Base-by-base conservation (phyloP, 768 basidiomycete species). In the Neoboletus brunneissimus region DNA sequence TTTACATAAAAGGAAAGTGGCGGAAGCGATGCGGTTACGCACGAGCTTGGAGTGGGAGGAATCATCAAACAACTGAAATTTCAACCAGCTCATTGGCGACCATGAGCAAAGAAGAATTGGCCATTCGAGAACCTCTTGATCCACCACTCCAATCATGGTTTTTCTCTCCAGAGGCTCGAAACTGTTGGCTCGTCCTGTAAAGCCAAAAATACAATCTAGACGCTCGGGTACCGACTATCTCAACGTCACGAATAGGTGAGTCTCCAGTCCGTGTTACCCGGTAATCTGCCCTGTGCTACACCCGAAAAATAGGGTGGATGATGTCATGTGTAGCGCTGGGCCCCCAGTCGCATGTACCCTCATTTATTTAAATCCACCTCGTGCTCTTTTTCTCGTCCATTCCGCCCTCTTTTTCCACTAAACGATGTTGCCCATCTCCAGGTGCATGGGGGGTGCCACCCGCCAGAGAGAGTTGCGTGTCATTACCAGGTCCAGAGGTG, bases 361-460 rank as follows among this genome's bases (percentile, higher is more conserved):
- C 29, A 57, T 55, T 44, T 67, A 63, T 55, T 44, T 67, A 60
- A 57, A 43, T 44, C 45, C 27, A 5, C 15, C 22, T 20, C 46
- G 1, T 35, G 29, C 6, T 32, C 44, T 51, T 41, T 56, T 22
- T 47, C 47, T 41, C 37, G 35, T 35, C 48, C 18, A 1, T 35
- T 41, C 18, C 11, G 6, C 32, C 12, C 16, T 22, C 45, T 43
- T 48, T 29, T n/a, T 12, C 48, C 37, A 23, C 51, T 20, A 0
- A 15, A 53, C 52, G 3, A 72, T 68, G 68, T 12, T 46, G 0
- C 41, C 55, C 42, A 47, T 55, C 38, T 59, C 58, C 49, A 80
- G 80, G 16, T 73, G 67, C 51, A 67, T 73, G 64, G 67, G 73
- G 1, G 77, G 78, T 43, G 71, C 76, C 62, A 69, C 78, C 5